These are phyloP conservation scores for Komagataella ulmi DNA, from an alignment of 805 yeast genomes.

Conservation along the genomic window DNA sequence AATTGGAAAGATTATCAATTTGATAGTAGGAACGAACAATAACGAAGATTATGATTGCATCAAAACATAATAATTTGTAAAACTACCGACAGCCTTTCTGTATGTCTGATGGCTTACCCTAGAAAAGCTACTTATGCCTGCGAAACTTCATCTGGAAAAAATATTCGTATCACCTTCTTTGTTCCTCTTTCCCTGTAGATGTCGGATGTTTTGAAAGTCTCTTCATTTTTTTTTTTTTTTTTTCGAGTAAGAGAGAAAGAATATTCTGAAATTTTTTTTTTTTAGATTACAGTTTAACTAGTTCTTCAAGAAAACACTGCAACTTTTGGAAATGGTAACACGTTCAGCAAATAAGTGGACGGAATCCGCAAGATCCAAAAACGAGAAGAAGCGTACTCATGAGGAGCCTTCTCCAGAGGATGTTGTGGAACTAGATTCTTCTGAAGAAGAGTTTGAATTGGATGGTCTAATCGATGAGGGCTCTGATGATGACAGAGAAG, in stretches of 20 bases:
- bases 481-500: conserved; percentile 21
- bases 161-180: too few relatives aligned
- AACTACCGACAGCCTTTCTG: neutral
- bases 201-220: too few relatives aligned
- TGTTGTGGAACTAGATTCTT: neutral
- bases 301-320: neutral
- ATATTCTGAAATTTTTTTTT: neutral
- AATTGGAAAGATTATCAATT: neutral
- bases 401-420: conserved; percentile 1
- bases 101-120: too few relatives aligned
- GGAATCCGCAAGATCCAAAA: neutral
- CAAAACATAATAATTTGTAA: neutral
- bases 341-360: neutral
- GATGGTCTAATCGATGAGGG: conserved; percentile 28
- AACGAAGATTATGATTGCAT: neutral
- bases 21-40: neutral
- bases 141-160: too few relatives aligned
- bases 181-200: too few relatives aligned
- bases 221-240: too few relatives aligned
- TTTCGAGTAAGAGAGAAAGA: neutral
- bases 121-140: too few relatives aligned
- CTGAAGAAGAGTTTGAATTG: conserved; percentile 12
- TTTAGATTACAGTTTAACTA: neutral
- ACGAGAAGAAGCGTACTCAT: neutral
- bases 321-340: neutral